Evolutionary conservation across 169 alveolate species (phyloP), one percentile per base, ranked within the genome.

Genomic region (Plasmodium chabaudi): DNA sequence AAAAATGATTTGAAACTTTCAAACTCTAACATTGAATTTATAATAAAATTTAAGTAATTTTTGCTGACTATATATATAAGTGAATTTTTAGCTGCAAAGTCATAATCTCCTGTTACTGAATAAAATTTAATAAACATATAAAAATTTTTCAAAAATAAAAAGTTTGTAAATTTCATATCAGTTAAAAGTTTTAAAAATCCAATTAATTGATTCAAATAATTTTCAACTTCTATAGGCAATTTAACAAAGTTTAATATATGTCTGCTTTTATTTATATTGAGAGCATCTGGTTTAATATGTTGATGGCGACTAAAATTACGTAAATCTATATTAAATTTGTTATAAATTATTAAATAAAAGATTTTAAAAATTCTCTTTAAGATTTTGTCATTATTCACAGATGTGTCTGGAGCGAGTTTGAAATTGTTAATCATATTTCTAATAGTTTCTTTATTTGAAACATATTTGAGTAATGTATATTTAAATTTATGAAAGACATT

Each of bases 101-200:
- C 53, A 27, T 70, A 46, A 86, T 86, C 91, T 42, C 75, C 91
- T 13, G 91, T 86, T 68, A 59, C 46, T 49, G 68, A 68, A 70
- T 86, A 86, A 34, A 71, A 27, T 56, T 70, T 86, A 46, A 86
- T 63, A 44, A 86, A 86, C 6, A 53, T 34, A 64, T 69, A 86
- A 9, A 86, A 56, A 34, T 86, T 68, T 86, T 87, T 86, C 39
- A 86, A 49, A 60, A 86, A 71, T 44, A 71, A 57, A 46, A 69
- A 70, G 57, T 86, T 86, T 13, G 91, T 86, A 70, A 86, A 69
- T 57, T 64, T 71, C 91, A 86, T 86, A 39, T 86, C 91, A 61
- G 91, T 70, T 69, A 86, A 70, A 19, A 86, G 55, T 47, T 86
- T 68, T 57, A 86, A 27, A 64, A 70, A 86, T 57, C 91, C 91